Evolutionary conservation across 23 red algal species (phyloP).

Genomic region (Gracilaria vermiculophylla): DNA sequence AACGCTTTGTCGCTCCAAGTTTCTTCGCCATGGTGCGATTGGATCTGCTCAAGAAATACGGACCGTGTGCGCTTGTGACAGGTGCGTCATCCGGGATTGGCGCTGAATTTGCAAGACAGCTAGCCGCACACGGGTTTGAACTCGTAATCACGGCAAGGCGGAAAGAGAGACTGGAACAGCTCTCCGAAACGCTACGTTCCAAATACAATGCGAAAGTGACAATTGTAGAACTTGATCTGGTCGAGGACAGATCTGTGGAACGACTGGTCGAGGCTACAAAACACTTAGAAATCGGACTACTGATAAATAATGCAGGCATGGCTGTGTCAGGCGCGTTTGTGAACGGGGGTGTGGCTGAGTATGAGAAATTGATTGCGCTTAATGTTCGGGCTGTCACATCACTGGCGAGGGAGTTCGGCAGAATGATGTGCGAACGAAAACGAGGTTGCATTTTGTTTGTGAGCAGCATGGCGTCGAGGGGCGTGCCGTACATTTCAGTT

Average conservation of each 20-base stretch:
- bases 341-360: not conserved
- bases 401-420: slow-evolving; percentile 9
- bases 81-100: slow-evolving; percentile 96
- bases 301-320: slow-evolving; percentile 62
- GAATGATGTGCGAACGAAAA: not conserved
- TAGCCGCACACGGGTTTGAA: slow-evolving; percentile 57
- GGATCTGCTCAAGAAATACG: slow-evolving; percentile 34
- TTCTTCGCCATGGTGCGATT: not conserved
- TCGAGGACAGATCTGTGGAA: not conserved
- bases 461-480: slow-evolving; percentile 11
- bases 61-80: slow-evolving; percentile 89
- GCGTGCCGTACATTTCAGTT: slow-evolving; percentile 26
- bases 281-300: slow-evolving; percentile 27
- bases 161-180: slow-evolving; percentile 38
- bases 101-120: slow-evolving; percentile 82
- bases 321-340: slow-evolving; percentile 11
- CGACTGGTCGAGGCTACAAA: not conserved
- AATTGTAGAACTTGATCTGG: slow-evolving; percentile 20
- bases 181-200: slow-evolving; percentile 20
- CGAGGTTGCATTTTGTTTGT: slow-evolving; percentile 51
- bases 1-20: not conserved
- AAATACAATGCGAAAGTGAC: not conserved
- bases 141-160: slow-evolving; percentile 83
- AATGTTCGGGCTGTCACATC: slow-evolving; percentile 27
- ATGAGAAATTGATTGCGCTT: not conserved